A percentile compares a stretch with the other conserved stretches of the same genome.
Conservation (phyloP, 805 yeast genomes). For the Candida sakaeoensis region DNA sequence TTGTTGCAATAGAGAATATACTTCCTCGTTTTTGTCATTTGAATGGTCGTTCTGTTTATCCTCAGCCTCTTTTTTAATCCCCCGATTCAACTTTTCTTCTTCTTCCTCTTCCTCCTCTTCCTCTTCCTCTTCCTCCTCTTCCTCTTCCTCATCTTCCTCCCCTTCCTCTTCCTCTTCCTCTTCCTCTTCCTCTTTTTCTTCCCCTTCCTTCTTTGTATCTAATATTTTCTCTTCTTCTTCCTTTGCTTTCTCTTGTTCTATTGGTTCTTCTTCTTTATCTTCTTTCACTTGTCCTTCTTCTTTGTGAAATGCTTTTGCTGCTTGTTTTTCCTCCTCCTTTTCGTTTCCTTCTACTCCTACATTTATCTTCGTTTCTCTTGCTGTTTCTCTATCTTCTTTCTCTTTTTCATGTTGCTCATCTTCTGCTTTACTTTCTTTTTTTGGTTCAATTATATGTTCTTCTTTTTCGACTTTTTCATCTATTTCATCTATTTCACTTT, state of each 20-base stretch:
- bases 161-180: background rate
- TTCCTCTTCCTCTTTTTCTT: background rate
- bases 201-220: background rate
- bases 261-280: constrained; percentile 1
- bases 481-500: too few relatives aligned
- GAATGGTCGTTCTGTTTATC: background rate
- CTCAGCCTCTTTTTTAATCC: background rate
- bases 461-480: too few relatives aligned
- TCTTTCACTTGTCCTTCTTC: too few relatives aligned
- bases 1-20: background rate
- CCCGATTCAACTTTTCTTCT: background rate
- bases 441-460: too few relatives aligned
- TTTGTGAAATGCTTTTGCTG: constrained; percentile 2
- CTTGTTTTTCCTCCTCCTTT: too few relatives aligned
- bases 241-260: too few relatives aligned
- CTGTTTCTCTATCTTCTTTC: too few relatives aligned
- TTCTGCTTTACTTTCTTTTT: too few relatives aligned
- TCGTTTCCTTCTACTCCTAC: too few relatives aligned
- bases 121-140: background rate
- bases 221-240: background rate
- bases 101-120: background rate
- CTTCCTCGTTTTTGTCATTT: background rate
- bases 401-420: too few relatives aligned
- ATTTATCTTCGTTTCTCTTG: too few relatives aligned
- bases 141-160: background rate